A percentile compares a stretch with the other conserved stretches of the same genome.
phyloP scores from a whole-genome alignment of 2,329 filamentous ascomycete genomes.

The Nemania sp. region DNA sequence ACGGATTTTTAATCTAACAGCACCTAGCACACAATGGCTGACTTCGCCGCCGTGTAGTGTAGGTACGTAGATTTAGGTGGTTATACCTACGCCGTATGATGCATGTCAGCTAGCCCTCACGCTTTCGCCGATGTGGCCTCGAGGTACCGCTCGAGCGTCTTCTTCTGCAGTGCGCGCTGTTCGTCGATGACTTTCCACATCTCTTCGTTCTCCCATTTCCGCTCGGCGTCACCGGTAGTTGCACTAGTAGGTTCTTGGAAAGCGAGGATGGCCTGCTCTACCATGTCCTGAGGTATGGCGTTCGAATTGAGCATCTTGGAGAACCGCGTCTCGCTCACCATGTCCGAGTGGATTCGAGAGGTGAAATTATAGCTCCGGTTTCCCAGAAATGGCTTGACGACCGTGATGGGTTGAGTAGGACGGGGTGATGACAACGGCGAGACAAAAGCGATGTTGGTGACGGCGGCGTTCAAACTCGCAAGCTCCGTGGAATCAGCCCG shows the following conservation, averaged over 20 bases:
- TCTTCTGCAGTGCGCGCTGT: constrained; percentile 49
- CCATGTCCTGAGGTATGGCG: constrained; percentile 52
- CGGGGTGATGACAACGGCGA: constrained; percentile 59
- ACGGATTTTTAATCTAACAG: not conserved
- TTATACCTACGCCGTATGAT: not conserved
- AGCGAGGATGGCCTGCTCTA: constrained; percentile 56
- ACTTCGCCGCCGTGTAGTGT: not conserved
- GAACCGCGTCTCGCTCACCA: constrained; percentile 49
- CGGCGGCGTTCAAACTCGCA: constrained; percentile 75
- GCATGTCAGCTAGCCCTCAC: constrained; percentile 21
- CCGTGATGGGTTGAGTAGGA: constrained; percentile 57
- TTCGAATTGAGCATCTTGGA: constrained; percentile 50
- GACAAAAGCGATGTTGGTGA: constrained; percentile 80
- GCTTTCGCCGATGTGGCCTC: constrained; percentile 37
- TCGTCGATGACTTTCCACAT: constrained; percentile 52
- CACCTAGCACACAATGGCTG: not conserved
- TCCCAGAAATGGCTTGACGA: constrained; percentile 81
- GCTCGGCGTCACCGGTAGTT: constrained; percentile 42
- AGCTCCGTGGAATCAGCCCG: constrained; percentile 69
- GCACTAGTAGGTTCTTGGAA: constrained; percentile 45
- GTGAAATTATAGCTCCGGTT: constrained; percentile 68
- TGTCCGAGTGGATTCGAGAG: constrained; percentile 60
- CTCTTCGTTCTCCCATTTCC: constrained; percentile 49
- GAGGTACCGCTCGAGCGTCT: constrained; percentile 41
- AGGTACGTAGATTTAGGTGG: not conserved